phyloP scores from a whole-genome alignment of 169 alveolate genomes.

The Hammondia hammondi region DNA sequence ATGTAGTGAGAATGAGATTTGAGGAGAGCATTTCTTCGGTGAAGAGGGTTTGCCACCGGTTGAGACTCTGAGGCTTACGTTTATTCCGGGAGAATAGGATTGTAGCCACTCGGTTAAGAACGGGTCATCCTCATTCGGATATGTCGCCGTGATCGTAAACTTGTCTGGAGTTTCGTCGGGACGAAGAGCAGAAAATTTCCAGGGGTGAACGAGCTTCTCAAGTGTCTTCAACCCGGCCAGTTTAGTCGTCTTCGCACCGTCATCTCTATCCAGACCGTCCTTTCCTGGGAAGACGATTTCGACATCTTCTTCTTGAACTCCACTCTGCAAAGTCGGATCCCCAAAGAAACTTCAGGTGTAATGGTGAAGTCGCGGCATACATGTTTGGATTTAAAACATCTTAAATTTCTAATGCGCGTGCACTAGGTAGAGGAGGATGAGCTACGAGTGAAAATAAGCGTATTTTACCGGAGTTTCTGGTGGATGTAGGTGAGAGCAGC shows the following conservation, averaged over 20 bases:
- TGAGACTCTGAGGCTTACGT: background rate
- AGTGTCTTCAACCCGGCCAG: background rate
- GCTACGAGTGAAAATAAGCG: too few relatives aligned
- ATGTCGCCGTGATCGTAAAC: background rate
- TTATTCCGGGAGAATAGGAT: background rate
- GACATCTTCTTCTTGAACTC: conserved; percentile 13
- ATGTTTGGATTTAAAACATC: too few relatives aligned
- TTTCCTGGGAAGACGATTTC: background rate
- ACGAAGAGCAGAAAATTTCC: conserved; percentile 36
- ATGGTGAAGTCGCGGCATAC: too few relatives aligned
- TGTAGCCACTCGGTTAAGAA: background rate
- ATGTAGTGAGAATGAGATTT: too few relatives aligned
- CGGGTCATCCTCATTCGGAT: background rate
- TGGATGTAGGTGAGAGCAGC: too few relatives aligned
- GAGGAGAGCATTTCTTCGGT: background rate
- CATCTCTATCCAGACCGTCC: background rate
- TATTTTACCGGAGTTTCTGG: too few relatives aligned
- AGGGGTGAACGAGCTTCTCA: conserved; percentile 1
- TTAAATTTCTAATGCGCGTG: too few relatives aligned
- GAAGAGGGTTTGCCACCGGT: background rate
- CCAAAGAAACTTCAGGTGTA: too few relatives aligned
- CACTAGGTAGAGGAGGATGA: too few relatives aligned
- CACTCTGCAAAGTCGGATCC: background rate
- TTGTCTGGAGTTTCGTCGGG: background rate
- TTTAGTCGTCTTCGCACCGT: background rate